Evolutionary conservation across 768 basidiomycete species (phyloP).

Genomic region (Termitomyces sp.): DNA sequence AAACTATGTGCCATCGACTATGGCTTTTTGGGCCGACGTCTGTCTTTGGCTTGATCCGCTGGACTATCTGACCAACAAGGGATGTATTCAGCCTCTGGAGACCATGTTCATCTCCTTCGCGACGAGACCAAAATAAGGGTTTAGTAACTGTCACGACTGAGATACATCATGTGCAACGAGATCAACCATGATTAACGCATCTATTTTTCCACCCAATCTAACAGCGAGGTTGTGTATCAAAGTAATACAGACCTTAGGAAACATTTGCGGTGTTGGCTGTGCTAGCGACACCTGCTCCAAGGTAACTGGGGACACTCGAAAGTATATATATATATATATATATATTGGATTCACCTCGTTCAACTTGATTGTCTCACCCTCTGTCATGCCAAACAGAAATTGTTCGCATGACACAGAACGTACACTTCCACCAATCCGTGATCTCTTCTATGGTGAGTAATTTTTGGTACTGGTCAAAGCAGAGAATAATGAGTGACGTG

Average conservation of each 20-base stretch:
- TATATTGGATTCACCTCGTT: conserved; percentile 4
- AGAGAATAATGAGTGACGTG: not conserved
- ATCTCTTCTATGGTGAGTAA: conserved; percentile 55
- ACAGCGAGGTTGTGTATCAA: conserved; percentile 1
- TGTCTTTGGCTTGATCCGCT: not conserved
- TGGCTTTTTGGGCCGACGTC: not conserved
- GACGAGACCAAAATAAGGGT: conserved; percentile 1
- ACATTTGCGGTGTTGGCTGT: conserved; percentile 12
- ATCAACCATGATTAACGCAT: conserved; percentile 1
- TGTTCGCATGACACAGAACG: conserved; percentile 28
- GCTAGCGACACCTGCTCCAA: conserved; percentile 3
- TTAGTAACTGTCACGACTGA: conserved; percentile 8
- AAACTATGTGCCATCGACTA: not conserved
- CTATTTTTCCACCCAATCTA: not conserved
- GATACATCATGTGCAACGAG: conserved; percentile 13
- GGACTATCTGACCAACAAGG: conserved; percentile 1
- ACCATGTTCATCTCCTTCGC: conserved; percentile 2
- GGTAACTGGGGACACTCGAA: conserved; percentile 5
- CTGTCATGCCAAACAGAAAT: conserved; percentile 25
- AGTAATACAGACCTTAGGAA: not conserved
- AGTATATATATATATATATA: conserved; percentile 19
- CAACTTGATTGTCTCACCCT: not conserved
- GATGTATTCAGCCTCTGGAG: not conserved
- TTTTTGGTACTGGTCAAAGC: not conserved
- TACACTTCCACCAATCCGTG: conserved; percentile 67